These are phyloP conservation scores for Phytophthora brassicae DNA, from an alignment of 352 stramenopile genomes.

Conservation along the genomic window DNA sequence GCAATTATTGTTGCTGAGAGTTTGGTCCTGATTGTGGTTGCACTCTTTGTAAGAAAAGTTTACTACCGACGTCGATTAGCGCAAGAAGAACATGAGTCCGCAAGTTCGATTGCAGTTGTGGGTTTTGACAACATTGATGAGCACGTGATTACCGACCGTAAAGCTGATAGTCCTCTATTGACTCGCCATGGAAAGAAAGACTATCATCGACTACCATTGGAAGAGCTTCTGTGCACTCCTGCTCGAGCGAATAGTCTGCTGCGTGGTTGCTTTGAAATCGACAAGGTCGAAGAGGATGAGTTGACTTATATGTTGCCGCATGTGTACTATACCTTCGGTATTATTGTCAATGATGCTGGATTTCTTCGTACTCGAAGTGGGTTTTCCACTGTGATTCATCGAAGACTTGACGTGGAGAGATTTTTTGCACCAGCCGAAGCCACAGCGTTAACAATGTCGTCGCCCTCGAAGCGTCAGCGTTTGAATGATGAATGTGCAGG, in stretches of 20 bases:
- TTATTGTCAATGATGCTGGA: slow-evolving; percentile 43
- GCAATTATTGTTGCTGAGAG: slow-evolving; percentile 34
- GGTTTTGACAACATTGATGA: slow-evolving; percentile 24
- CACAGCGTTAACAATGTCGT: slow-evolving; percentile 5
- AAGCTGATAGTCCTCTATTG: slow-evolving; percentile 20
- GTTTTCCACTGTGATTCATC: slow-evolving; percentile 56
- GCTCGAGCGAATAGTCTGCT: slow-evolving; percentile 56
- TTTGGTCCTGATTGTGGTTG: slow-evolving; percentile 20
- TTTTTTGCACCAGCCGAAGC: slow-evolving; percentile 38
- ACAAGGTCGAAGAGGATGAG: slow-evolving; percentile 33
- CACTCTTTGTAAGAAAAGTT: slow-evolving; percentile 22
- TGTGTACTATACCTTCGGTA: slow-evolving; percentile 61
- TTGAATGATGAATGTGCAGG: background rate
- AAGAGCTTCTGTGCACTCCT: slow-evolving; percentile 49
- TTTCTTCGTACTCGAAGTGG: slow-evolving; percentile 51
- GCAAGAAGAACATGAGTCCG: slow-evolving; percentile 4
- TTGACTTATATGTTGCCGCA: slow-evolving; percentile 49
- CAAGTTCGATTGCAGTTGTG: slow-evolving; percentile 11
- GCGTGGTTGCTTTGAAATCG: slow-evolving; percentile 40
- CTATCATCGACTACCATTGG: slow-evolving; percentile 52
- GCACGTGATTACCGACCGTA: slow-evolving; percentile 1
- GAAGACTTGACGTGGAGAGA: slow-evolving; percentile 50
- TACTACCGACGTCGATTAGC: slow-evolving; percentile 11
- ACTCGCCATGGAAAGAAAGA: slow-evolving; percentile 3
- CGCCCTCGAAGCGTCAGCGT: slow-evolving; percentile 7